Evolutionary conservation across 2,329 filamentous ascomycete genomes (phyloP).

Genomic region (Chrysosporium queenslandicum): DNA sequence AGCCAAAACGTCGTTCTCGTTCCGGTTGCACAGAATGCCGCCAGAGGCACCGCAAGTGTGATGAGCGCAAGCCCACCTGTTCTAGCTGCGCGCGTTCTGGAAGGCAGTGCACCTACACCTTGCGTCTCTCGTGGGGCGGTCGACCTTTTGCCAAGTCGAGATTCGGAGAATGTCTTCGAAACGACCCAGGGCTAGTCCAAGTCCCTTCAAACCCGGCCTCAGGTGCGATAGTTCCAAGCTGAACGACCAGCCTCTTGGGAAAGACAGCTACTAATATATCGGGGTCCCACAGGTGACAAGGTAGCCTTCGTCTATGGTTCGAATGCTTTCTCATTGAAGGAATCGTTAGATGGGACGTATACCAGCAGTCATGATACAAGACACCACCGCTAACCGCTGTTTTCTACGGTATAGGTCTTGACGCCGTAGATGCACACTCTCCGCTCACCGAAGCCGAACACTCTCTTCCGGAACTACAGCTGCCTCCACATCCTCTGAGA

Average conservation of each 20-base stretch:
- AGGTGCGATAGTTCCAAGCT: constrained; percentile 2
- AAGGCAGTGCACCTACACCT: constrained; percentile 13
- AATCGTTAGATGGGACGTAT: not conserved
- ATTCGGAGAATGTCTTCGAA: constrained; percentile 17
- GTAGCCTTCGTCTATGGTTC: constrained; percentile 9
- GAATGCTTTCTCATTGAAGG: not conserved
- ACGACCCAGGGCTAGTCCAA: constrained; percentile 15
- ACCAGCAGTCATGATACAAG: too few species aligned
- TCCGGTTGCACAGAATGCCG: constrained; percentile 19
- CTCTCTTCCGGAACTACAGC: not conserved
- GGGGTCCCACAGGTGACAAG: not conserved
- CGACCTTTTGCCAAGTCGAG: constrained; percentile 17
- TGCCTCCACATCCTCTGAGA: not conserved
- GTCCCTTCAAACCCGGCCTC: constrained; percentile 11
- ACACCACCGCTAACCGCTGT: not conserved
- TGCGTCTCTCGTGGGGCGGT: constrained; percentile 18
- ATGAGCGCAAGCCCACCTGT: constrained; percentile 16
- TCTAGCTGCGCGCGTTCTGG: constrained; percentile 13
- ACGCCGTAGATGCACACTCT: not conserved
- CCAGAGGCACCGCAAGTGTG: constrained; percentile 18
- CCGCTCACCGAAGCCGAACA: not conserved
- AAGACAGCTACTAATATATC: not conserved
- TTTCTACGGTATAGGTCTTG: not conserved
- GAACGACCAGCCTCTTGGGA: not conserved
- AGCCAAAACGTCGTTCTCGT: constrained; percentile 16